Evolutionary conservation across 257 asterid species (phyloP).

Genomic region (Solanum tarapatanum): DNA sequence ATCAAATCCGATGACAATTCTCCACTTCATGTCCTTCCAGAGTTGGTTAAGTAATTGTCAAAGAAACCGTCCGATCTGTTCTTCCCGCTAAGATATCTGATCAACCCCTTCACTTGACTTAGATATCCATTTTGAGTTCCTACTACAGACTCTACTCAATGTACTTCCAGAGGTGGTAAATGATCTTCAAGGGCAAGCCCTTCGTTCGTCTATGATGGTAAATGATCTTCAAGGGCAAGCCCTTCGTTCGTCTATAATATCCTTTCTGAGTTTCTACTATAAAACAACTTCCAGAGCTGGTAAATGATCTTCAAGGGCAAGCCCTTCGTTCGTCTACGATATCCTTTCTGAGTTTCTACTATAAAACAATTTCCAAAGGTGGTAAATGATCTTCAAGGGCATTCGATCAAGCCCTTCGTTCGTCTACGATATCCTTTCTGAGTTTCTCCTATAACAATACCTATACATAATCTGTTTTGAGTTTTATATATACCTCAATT

Average conservation of each 20-base stretch:
- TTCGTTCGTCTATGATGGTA: background rate
- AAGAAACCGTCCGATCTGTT: background rate
- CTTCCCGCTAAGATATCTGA: background rate
- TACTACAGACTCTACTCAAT: background rate
- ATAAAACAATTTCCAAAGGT: background rate
- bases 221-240: background rate
- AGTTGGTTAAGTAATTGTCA: background rate
- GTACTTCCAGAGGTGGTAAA: background rate
- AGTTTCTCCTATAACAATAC: slow-evolving; percentile 3
- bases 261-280: background rate
- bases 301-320: background rate
- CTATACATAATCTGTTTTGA: background rate
- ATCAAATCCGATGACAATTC: background rate
- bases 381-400: background rate
- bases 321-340: background rate
- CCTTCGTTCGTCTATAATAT: background rate
- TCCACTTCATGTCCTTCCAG: background rate
- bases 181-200: background rate
- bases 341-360: background rate
- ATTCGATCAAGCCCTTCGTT: background rate
- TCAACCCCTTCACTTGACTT: background rate
- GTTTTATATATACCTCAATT: background rate
- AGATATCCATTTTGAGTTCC: background rate
- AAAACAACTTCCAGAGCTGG: background rate
- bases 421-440: background rate